Base-by-base conservation (phyloP, 148 eudicot genomes). In the Rhododendron griersonianum region DNA sequence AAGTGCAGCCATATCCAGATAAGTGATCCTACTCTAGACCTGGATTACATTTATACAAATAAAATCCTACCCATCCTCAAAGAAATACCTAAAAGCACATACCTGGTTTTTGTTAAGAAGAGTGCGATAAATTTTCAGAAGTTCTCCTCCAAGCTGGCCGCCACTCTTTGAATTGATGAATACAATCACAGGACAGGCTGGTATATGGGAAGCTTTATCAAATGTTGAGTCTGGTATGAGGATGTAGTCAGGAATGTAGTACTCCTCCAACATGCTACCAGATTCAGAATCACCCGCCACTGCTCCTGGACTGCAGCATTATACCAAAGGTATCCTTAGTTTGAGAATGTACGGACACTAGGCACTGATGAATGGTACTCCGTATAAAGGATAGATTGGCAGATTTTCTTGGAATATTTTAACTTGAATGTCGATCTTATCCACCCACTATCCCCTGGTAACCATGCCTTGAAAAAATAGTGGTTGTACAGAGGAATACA, bases 81-180 rank as follows among this genome's bases (percentile, higher is more conserved):
- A 18, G 25, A 71, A 37, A 28, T 39, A 69, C 3, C 57, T 2
- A 55, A 5, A 57, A 28, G 35, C 35, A 18, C 13, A 15, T 80
- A 86, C 88, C 86, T 85, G 90, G 41, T 85, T 86, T 83, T 76
- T 15, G 55, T 88, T 88, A n/a, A 88, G 90, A 50, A 83, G 81
- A 63, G 84, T 39, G 21, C 80, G 25, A 61, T 88, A 88, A 81
- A 86, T 86, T 30, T 50, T 28, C 21, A 88, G 90, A 83, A 88
- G 90, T 14, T 88, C 88, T 48, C 88, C 90, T 35, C 90, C 90
- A 11, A 88, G 88, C 78, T 88, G 90, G 44, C 90, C 88, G 30
- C 90, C 90, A 78, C 90, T 88, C 84, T 71, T 88, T 9, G 88
- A 86, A 67, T 88, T 88, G 81, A 88, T 86, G 78, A 88, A 88